Base-by-base conservation (phyloP, 2,329 filamentous ascomycete genomes). In the Aspergillus melleus region DNA sequence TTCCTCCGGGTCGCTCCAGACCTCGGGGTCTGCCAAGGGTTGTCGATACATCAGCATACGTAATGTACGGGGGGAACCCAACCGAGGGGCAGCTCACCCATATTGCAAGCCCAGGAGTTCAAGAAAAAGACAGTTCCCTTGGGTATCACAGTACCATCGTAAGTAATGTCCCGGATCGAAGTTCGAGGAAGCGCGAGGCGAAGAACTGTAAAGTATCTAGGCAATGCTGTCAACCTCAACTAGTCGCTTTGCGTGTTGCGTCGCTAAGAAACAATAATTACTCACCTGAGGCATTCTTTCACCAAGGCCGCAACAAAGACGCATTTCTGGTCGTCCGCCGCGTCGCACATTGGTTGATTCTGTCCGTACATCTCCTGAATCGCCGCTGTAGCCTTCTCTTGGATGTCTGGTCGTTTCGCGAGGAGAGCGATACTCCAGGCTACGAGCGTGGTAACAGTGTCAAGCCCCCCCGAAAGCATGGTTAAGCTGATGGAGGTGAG, bases 31-130 rank as follows among this genome's bases (percentile, higher is more conserved):
- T 77, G 61, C 36, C 12, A n/a, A 19, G 22, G 6, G 22, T 51
- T 32, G 39, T 30, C 19, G 4, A 49, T 24, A 22, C 24, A 24
- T 9, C 10, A 47, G 11, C 49, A 26, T 50, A 42, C 42, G 49
- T 46, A 20, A 6, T 47, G 19, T 29, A 14, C 6, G 26, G 9
- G 29, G 32, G 42, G 26, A 12, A 36, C 30, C 10, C 47, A 6
- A 29, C n/a, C 4, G 20, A 46, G 11, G n/a, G 16, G 49, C 1
- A 12, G 72, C 79, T 68, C 75, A 86, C 85, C 86, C 84, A 87
- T 88, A 62, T 89, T 89, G 66, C 87, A 89, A 2, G 86, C 86
- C 86, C 86, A 89, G 0, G 86, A 84, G 59, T 89, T 90, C 26
- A 89, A 74, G 70, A 88, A 89, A 39, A 88, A 80, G 0, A 88